Percentiles rank a stretch among this genome's conserved stretches.
phyloP scores from a whole-genome alignment of 371 early-diverging fungal genomes.

The Conidiobolus coronatus region DNA sequence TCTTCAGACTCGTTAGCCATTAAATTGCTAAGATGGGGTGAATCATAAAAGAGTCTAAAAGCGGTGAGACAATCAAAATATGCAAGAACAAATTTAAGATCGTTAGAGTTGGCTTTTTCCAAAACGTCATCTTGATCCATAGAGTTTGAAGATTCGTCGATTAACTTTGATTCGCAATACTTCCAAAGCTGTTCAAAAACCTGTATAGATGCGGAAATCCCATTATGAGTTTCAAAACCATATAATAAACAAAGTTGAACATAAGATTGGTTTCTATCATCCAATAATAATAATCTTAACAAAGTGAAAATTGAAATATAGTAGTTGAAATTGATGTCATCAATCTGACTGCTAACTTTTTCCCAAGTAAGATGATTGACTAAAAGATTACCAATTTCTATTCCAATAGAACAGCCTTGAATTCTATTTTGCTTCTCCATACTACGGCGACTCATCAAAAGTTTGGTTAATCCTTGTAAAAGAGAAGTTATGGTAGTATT shows the following conservation, averaged over 20 bases:
- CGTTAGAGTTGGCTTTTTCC: conserved; percentile 10
- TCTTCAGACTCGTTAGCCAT: conserved; percentile 29
- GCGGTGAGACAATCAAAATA: conserved; percentile 33
- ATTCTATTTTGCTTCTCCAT: conserved; percentile 3
- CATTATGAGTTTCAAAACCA: conserved; percentile 37
- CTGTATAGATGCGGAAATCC: conserved; percentile 5
- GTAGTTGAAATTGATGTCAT: conserved; percentile 14
- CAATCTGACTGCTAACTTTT: conserved; percentile 1
- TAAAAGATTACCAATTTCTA: background rate
- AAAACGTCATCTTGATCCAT: conserved; percentile 10
- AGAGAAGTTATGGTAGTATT: conserved; percentile 25
- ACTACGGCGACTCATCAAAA: background rate
- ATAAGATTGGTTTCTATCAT: conserved; percentile 31
- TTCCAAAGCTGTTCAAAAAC: background rate
- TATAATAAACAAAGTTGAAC: conserved; percentile 44
- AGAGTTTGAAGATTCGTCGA: conserved; percentile 7
- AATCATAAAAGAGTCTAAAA: conserved; percentile 36
- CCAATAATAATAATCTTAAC: conserved; percentile 16
- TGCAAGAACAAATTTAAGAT: conserved; percentile 17
- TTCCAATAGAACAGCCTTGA: background rate
- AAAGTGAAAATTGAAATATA: conserved; percentile 21
- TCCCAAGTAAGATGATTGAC: background rate
- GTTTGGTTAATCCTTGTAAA: conserved; percentile 27
- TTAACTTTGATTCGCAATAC: conserved; percentile 1
- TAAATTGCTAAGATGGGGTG: conserved; percentile 28